These are phyloP conservation scores for Zarea fungicola DNA, from an alignment of 2,329 filamentous ascomycete species.

Conservation along the genomic window DNA sequence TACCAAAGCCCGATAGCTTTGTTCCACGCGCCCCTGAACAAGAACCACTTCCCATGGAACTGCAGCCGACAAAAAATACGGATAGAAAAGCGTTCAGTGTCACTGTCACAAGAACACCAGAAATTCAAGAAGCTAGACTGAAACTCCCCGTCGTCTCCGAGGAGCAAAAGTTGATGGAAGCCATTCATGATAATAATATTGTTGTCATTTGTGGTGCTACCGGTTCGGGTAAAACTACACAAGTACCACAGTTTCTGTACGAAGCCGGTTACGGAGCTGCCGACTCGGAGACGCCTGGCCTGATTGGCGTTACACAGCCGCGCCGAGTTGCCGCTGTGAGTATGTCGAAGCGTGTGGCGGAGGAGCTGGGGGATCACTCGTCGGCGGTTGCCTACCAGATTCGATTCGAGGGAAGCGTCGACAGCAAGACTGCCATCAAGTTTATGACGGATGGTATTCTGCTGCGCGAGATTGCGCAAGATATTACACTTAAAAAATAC, in stretches of 20 bases:
- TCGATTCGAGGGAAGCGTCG: conserved; percentile 82
- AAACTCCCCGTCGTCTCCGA: conserved; percentile 87
- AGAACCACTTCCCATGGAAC: conserved; percentile 64
- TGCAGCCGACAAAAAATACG: conserved; percentile 54
- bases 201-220: conserved; percentile 93
- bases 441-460: conserved; percentile 99
- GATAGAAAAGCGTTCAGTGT: conserved; percentile 73
- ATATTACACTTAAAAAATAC: conserved; percentile 84
- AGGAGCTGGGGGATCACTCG: conserved; percentile 76
- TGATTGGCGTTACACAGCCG: conserved; percentile 94
- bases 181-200: conserved; percentile 83
- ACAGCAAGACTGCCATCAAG: conserved; percentile 80
- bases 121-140: conserved; percentile 73
- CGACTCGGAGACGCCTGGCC: conserved; percentile 73
- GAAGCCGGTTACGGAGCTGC: conserved; percentile 86
- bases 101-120: conserved; percentile 60
- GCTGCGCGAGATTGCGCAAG: conserved; percentile 82
- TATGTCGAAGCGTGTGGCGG: conserved; percentile 86
- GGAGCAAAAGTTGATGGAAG: conserved; percentile 97
- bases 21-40: conserved; percentile 62
- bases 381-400: conserved; percentile 86
- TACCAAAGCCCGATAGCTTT: conserved; percentile 58
- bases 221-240: conserved; percentile 95
- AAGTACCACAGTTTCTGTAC: conserved; percentile 92
- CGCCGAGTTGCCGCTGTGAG: conserved; percentile 92